Evolutionary conservation across 2,329 filamentous ascomycete genomes (phyloP).

Genomic region (Plenodomus tracheiphilus): DNA sequence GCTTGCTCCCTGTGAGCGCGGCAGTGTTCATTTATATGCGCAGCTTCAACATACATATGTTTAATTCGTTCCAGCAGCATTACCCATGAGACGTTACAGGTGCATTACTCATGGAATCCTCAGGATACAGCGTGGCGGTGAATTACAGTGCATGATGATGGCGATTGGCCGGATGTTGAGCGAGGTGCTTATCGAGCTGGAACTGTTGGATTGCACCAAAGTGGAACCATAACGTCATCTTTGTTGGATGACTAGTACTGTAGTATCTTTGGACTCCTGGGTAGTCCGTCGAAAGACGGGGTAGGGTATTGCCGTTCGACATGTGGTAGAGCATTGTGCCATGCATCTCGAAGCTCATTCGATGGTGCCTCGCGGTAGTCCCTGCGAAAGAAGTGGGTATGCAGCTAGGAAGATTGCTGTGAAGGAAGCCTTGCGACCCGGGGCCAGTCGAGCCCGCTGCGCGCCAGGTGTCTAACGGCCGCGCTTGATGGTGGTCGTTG

Average conservation of each 20-base stretch:
- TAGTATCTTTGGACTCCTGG: background rate
- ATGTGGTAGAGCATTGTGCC: constrained; percentile 22
- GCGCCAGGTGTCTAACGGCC: constrained; percentile 29
- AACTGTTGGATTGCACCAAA: constrained; percentile 12
- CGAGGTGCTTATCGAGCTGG: constrained; percentile 19
- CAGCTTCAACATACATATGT: too few relatives aligned
- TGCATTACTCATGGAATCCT: constrained; percentile 13
- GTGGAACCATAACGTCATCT: constrained; percentile 26
- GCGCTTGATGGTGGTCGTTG: constrained; percentile 27
- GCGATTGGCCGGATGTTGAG: constrained; percentile 18
- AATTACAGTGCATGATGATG: constrained; percentile 13
- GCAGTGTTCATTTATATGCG: background rate
- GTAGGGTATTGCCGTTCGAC: constrained; percentile 4
- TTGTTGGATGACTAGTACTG: background rate
- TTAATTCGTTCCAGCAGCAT: too few relatives aligned
- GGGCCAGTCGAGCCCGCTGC: constrained; percentile 13
- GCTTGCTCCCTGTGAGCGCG: background rate
- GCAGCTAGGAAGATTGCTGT: constrained; percentile 7
- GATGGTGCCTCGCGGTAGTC: constrained; percentile 13
- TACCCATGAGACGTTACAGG: too few relatives aligned
- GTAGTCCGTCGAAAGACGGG: too few relatives aligned
- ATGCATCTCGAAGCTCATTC: constrained; percentile 26
- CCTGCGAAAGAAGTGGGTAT: constrained; percentile 31
- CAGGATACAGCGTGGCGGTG: constrained; percentile 14
- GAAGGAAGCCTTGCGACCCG: background rate